A percentile compares a stretch with the other conserved stretches of the same genome.
Evolutionary conservation across 768 basidiomycete species (phyloP).

Genomic region (Termitomyces sp.): DNA sequence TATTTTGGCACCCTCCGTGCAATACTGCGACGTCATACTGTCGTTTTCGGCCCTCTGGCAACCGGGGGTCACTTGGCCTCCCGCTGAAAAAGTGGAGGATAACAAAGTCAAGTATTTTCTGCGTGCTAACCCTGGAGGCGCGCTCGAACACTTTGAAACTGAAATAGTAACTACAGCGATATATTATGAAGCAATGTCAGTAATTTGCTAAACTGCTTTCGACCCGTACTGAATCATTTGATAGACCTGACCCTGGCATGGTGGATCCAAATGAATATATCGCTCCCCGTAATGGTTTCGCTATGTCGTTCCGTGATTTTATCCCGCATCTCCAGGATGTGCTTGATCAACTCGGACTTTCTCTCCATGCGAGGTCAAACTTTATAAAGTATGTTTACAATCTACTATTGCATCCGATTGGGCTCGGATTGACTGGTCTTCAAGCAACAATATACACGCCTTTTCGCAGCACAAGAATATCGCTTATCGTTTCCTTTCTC

Average conservation of each 20-base stretch:
- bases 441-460: constrained; percentile 70
- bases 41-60: constrained; percentile 74
- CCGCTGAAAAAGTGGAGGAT: constrained; percentile 62
- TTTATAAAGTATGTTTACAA: constrained; percentile 65
- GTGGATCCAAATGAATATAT: constrained; percentile 79
- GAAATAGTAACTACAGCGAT: constrained; percentile 76
- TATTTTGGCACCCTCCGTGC: constrained; percentile 66
- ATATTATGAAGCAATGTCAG: constrained; percentile 85
- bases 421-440: constrained; percentile 3
- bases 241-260: constrained; percentile 76
- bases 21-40: constrained; percentile 80
- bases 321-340: constrained; percentile 78
- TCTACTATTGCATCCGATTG: background rate
- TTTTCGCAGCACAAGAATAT: constrained; percentile 82
- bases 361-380: constrained; percentile 74
- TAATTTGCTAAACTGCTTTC: constrained; percentile 11
- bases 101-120: constrained; percentile 82
- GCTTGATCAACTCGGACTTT: constrained; percentile 83
- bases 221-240: background rate
- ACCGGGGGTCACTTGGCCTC: constrained; percentile 74
- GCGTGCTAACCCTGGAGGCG: constrained; percentile 81
- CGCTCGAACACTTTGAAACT: constrained; percentile 82
- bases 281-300: constrained; percentile 79
- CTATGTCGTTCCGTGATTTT: constrained; percentile 80
- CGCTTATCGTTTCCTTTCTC: constrained; percentile 85